Conservation (phyloP, 1,139 yeast species). For the Nakaseomyces bracarensis region DNA sequence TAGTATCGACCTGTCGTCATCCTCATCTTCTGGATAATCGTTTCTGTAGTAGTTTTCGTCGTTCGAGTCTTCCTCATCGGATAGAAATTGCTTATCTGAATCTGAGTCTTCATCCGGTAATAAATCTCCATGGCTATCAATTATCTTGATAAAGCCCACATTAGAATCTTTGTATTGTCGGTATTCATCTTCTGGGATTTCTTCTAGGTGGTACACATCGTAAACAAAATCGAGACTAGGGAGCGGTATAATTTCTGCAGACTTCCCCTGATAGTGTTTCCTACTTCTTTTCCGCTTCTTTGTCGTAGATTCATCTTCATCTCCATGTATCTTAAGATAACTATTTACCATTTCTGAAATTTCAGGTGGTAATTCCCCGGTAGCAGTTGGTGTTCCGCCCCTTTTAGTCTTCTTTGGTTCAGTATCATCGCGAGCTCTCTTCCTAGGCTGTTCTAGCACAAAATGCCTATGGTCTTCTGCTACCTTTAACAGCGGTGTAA, state of each 20-base stretch:
- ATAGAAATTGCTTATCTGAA: slow-evolving; percentile 31
- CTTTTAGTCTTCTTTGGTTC: background rate
- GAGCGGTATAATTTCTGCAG: slow-evolving; percentile 18
- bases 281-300: slow-evolving; percentile 24
- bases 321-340: slow-evolving; percentile 37
- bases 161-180: slow-evolving; percentile 35
- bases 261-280: slow-evolving; percentile 20
- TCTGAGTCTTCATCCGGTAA: slow-evolving; percentile 44
- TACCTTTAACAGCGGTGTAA: slow-evolving; percentile 26
- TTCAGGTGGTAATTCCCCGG: slow-evolving; percentile 47
- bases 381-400: background rate
- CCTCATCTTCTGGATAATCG: slow-evolving; percentile 93
- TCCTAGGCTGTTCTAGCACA: slow-evolving; percentile 24
- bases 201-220: slow-evolving; percentile 70
- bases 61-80: slow-evolving; percentile 71
- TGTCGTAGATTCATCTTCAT: slow-evolving; percentile 10
- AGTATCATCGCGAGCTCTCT: slow-evolving; percentile 14
- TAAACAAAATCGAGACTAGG: slow-evolving; percentile 71
- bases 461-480: slow-evolving; percentile 24
- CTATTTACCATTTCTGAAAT: slow-evolving; percentile 60
- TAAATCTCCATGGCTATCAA: slow-evolving; percentile 55
- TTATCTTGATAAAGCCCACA: slow-evolving; percentile 58
- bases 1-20: slow-evolving; percentile 40
- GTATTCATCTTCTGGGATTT: slow-evolving; percentile 40
- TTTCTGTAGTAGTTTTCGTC: slow-evolving; percentile 89